Conservation (phyloP, 371 early-diverging fungal species). For the Rhizopus arrhizus region DNA sequence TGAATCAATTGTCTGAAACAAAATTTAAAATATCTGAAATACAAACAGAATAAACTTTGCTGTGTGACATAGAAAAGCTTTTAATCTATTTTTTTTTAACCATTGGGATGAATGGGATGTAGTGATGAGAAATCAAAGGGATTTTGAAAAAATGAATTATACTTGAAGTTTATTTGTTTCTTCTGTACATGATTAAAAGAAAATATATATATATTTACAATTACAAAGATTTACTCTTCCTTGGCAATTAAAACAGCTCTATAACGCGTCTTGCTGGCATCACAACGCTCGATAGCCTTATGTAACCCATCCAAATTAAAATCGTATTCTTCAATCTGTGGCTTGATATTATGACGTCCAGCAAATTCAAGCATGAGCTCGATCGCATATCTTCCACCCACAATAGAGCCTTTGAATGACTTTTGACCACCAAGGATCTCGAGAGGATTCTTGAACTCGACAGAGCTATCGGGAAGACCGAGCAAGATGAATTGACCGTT, state of each 20-base stretch:
- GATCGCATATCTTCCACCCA: slow-evolving; percentile 48
- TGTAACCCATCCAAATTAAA: slow-evolving; percentile 31
- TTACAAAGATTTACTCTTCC: slow-evolving; percentile 8
- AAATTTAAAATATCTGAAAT: slow-evolving; percentile 22
- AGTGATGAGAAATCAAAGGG: no score
- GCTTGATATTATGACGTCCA: slow-evolving; percentile 51
- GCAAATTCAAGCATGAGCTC: slow-evolving; percentile 56
- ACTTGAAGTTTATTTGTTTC: no score
- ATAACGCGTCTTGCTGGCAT: slow-evolving; percentile 36
- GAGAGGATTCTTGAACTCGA: slow-evolving; percentile 26
- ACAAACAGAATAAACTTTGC: neutral
- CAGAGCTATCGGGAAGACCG: slow-evolving; percentile 48
- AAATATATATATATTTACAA: neutral
- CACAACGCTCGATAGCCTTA: slow-evolving; percentile 34
- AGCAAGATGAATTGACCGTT: slow-evolving; percentile 57
- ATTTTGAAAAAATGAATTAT: no score
- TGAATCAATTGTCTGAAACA: slow-evolving; percentile 19
- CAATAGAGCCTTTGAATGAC: slow-evolving; percentile 43
- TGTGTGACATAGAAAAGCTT: neutral
- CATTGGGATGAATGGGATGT: neutral
- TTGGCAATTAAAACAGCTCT: slow-evolving; percentile 41
- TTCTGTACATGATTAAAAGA: no score
- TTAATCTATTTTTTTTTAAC: neutral
- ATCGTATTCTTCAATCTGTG: slow-evolving; percentile 51
- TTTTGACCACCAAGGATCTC: slow-evolving; percentile 37